phyloP scores from a whole-genome alignment of 2,329 filamentous ascomycete genomes.

The Ophioceras dolichostomum region DNA sequence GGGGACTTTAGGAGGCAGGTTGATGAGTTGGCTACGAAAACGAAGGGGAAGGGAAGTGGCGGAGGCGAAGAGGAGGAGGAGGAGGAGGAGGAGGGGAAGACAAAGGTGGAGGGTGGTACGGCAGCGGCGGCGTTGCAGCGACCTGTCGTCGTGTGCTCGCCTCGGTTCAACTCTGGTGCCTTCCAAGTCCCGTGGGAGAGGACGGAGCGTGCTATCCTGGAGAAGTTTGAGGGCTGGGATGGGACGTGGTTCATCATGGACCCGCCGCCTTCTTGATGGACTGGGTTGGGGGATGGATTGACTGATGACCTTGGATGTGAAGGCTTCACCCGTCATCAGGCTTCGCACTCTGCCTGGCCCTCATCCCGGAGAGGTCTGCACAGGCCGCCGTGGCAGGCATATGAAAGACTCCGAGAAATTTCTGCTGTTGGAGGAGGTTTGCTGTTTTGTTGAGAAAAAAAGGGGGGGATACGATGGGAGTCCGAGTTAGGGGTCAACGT shows the following conservation, averaged over 20 bases:
- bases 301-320: too few relatives aligned
- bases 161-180: conserved; percentile 11
- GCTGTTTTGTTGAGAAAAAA: too few relatives aligned
- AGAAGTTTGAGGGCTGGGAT: conserved; percentile 2
- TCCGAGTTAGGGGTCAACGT: too few relatives aligned
- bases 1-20: conserved; percentile 7
- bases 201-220: conserved; percentile 4
- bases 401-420: too few relatives aligned
- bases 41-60: background rate
- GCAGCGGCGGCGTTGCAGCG: background rate
- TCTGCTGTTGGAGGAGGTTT: too few relatives aligned
- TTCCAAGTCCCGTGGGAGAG: conserved; percentile 11
- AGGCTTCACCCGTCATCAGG: too few relatives aligned
- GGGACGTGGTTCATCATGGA: conserved; percentile 1
- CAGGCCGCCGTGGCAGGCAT: too few relatives aligned
- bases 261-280: too few relatives aligned
- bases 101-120: background rate
- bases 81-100: background rate
- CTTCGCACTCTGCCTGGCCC: too few relatives aligned
- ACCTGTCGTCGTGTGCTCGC: conserved; percentile 8
- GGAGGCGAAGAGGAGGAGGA: background rate
- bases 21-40: conserved; percentile 2
- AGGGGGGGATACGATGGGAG: too few relatives aligned
- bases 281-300: too few relatives aligned
- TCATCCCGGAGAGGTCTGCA: too few relatives aligned